Percentiles rank a stretch among this genome's conserved stretches.
Conservation (phyloP, 2,329 filamentous ascomycete species). For the Myriangium duriaei region DNA sequence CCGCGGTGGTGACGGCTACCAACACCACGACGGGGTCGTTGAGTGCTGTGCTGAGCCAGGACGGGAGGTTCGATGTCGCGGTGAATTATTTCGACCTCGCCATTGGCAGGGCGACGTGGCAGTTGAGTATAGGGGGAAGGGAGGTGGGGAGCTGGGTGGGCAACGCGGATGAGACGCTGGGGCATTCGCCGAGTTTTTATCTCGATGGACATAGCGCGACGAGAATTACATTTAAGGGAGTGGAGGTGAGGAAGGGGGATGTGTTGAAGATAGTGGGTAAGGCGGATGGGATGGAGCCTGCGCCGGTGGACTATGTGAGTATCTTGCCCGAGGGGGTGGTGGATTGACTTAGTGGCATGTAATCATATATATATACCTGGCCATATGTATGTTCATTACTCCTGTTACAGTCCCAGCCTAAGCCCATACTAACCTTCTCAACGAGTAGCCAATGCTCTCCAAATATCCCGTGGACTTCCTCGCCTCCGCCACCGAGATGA, state of each 20-base stretch:
- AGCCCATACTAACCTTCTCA: slow-evolving; percentile 90
- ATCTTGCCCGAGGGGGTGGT: slow-evolving; percentile 46
- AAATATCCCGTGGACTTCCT: slow-evolving; percentile 75
- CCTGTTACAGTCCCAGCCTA: no score
- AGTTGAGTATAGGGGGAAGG: slow-evolving; percentile 41
- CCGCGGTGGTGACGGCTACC: slow-evolving; percentile 42
- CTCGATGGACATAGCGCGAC: slow-evolving; percentile 55
- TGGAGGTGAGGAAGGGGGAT: slow-evolving; percentile 41
- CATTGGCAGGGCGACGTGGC: slow-evolving; percentile 45
- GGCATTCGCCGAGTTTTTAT: slow-evolving; percentile 45
- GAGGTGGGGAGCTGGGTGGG: slow-evolving; percentile 39
- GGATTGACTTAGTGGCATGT: slow-evolving; percentile 38
- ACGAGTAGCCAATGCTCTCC: slow-evolving; percentile 74
- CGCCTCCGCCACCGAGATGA: slow-evolving; percentile 75
- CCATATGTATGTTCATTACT: no score
- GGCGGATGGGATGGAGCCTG: slow-evolving; percentile 49
- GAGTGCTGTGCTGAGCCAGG: slow-evolving; percentile 34
- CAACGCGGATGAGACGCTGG: slow-evolving; percentile 46
- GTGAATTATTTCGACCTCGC: slow-evolving; percentile 55
- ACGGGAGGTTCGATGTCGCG: slow-evolving; percentile 49
- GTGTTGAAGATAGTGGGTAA: slow-evolving; percentile 43
- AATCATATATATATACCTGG: no score
- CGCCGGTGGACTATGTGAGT: slow-evolving; percentile 55
- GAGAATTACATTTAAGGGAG: slow-evolving; percentile 44
- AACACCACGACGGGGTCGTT: slow-evolving; percentile 42